phyloP scores from a whole-genome alignment of 1,139 yeast species.

The Yamadazyma dendronema region DNA sequence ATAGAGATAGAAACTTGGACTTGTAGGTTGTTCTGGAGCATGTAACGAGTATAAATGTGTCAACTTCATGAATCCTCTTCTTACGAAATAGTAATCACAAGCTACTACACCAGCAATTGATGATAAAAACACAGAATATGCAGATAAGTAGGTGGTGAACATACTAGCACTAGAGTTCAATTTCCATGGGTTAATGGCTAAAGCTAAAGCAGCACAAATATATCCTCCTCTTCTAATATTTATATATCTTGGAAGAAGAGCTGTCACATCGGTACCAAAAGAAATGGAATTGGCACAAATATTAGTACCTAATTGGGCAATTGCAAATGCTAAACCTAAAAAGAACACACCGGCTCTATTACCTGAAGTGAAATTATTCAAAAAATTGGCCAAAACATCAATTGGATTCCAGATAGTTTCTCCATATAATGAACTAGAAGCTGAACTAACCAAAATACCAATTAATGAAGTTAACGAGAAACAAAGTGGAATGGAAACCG shows the following conservation, averaged over 20 bases:
- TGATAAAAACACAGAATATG: slow-evolving; percentile 83
- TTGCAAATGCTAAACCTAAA: slow-evolving; percentile 70
- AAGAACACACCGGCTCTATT: slow-evolving; percentile 83
- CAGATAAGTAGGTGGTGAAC: slow-evolving; percentile 81
- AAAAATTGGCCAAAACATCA: slow-evolving; percentile 66
- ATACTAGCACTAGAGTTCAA: slow-evolving; percentile 68
- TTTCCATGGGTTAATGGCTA: slow-evolving; percentile 88
- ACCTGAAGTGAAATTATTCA: slow-evolving; percentile 55
- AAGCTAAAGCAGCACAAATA: slow-evolving; percentile 74
- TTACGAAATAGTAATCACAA: slow-evolving; percentile 72
- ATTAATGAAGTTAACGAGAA: slow-evolving; percentile 80
- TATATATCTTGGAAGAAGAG: slow-evolving; percentile 72
- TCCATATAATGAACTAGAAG: slow-evolving; percentile 69
- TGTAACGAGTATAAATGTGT: slow-evolving; percentile 56
- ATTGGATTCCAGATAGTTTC: slow-evolving; percentile 83
- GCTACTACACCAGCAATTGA: slow-evolving; percentile 84
- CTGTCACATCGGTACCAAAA: slow-evolving; percentile 90
- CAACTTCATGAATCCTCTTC: slow-evolving; percentile 68
- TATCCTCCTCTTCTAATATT: slow-evolving; percentile 82
- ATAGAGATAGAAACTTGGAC: slow-evolving; percentile 52
- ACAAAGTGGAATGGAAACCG: slow-evolving; percentile 68
- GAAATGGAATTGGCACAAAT: slow-evolving; percentile 86
- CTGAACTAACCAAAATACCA: slow-evolving; percentile 84
- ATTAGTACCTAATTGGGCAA: slow-evolving; percentile 91
- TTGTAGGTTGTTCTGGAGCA: slow-evolving; percentile 31